These are phyloP conservation scores for Chaetomidium leptoderma DNA, from an alignment of 495 filamentous ascomycete genomes.

Conservation along the genomic window DNA sequence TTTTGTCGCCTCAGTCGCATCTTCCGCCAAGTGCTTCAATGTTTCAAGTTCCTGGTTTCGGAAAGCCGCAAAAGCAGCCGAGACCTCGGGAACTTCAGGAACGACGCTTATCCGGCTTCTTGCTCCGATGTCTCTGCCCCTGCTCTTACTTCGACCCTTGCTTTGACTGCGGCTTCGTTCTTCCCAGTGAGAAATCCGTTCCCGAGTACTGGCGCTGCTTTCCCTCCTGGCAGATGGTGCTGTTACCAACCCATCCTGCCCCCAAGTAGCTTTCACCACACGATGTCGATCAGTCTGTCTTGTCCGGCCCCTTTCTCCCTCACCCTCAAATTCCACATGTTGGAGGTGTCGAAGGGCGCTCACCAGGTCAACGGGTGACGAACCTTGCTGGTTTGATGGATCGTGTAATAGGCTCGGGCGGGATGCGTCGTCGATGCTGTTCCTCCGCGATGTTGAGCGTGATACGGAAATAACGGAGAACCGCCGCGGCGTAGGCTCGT, in stretches of 20 bases:
- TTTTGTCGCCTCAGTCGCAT: too few species aligned
- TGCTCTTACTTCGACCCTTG: conserved; percentile 24
- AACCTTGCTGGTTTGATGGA: not conserved
- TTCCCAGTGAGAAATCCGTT: conserved; percentile 26
- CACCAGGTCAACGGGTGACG: conserved; percentile 13
- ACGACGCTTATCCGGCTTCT: conserved; percentile 25
- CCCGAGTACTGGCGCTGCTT: conserved; percentile 24
- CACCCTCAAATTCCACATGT: conserved; percentile 5
- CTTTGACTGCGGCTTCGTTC: conserved; percentile 23
- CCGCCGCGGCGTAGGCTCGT: conserved; percentile 25
- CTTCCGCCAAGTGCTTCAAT: too few species aligned
- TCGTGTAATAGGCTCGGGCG: not conserved
- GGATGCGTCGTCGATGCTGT: conserved; percentile 20
- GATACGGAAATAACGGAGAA: conserved; percentile 24
- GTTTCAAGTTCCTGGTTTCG: conserved; percentile 3
- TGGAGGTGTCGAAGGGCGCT: conserved; percentile 13
- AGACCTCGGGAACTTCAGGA: conserved; percentile 24
- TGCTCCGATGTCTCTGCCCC: conserved; percentile 17
- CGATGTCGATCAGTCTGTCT: conserved; percentile 6
- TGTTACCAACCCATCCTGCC: conserved; percentile 4
- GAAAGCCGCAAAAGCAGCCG: conserved; percentile 3
- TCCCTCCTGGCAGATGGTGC: conserved; percentile 15
- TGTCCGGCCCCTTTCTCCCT: conserved; percentile 15
- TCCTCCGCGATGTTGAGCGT: conserved; percentile 19
- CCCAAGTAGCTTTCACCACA: not conserved